Percentiles rank a stretch among this genome's conserved stretches.
These are phyloP conservation scores for Botrytis deweyae DNA, from an alignment of 2,329 filamentous ascomycete genomes.

Conservation along the genomic window DNA sequence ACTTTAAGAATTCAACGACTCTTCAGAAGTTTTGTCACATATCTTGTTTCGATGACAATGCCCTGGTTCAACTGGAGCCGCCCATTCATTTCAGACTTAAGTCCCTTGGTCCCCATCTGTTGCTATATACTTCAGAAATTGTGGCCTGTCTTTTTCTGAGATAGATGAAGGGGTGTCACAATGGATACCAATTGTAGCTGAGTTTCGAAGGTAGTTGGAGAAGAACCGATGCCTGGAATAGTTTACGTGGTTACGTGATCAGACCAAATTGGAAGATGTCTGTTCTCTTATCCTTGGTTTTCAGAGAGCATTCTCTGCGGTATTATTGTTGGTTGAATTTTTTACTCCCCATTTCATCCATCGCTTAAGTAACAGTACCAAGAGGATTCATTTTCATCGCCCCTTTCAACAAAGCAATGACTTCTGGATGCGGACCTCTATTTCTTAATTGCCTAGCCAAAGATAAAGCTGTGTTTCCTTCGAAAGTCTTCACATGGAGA, in stretches of 20 bases:
- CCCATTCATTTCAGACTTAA: too few relatives aligned
- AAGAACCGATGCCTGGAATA: background rate
- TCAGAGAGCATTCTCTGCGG: background rate
- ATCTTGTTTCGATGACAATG: background rate
- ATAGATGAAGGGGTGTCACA: background rate
- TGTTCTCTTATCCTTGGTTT: background rate
- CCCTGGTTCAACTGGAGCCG: background rate
- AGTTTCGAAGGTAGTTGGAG: background rate
- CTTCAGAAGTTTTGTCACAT: background rate
- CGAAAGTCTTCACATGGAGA: background rate
- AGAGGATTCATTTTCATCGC: background rate
- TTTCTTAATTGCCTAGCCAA: background rate
- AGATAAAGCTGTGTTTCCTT: background rate
- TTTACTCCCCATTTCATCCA: background rate
- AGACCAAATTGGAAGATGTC: background rate
- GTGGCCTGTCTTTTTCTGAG: background rate
- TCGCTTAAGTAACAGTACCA: background rate
- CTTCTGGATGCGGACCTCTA: background rate
- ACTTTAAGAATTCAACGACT: too few relatives aligned
- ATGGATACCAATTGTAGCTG: background rate
- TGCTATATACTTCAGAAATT: background rate
- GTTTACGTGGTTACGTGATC: accelerated
- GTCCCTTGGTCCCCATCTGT: background rate
- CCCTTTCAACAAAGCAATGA: background rate
- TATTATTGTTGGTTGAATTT: background rate